A percentile compares a stretch with the other conserved stretches of the same genome.
These are phyloP conservation scores for Phytophthora palmivora DNA, from an alignment of 352 stramenopile genomes.

Conservation along the genomic window DNA sequence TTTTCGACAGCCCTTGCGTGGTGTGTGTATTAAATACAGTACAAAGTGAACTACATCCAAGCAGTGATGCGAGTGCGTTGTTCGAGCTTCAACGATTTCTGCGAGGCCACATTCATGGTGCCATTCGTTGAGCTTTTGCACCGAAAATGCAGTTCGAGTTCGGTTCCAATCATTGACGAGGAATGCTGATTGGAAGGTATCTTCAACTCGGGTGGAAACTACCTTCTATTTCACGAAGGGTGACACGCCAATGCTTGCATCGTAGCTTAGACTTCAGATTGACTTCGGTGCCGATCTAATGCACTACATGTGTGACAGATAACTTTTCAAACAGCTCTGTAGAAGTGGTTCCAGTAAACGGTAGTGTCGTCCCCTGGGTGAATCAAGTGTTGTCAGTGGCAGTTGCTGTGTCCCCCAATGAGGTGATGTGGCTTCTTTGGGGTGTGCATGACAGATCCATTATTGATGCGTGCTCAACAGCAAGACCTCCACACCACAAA, in stretches of 20 bases:
- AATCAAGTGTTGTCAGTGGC: too few species aligned
- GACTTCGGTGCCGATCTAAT: too few species aligned
- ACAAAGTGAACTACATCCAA: neutral
- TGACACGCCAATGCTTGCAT: too few species aligned
- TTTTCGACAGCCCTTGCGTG: too few species aligned
- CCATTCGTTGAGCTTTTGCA: slow-evolving; percentile 17
- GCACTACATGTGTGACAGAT: neutral
- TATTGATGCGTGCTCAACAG: neutral
- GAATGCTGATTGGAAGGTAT: slow-evolving; percentile 6
- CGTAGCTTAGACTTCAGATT: too few species aligned
- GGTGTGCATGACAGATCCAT: neutral
- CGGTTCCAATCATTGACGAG: neutral
- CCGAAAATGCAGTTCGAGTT: slow-evolving; percentile 4
- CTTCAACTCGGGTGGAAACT: neutral
- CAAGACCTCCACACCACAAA: neutral
- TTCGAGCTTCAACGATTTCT: slow-evolving; percentile 19
- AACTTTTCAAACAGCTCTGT: neutral
- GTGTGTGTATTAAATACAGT: too few species aligned
- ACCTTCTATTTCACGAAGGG: too few species aligned
- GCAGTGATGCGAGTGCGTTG: neutral
- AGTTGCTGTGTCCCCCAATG: too few species aligned
- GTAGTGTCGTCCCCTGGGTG: neutral
- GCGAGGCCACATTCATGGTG: too few species aligned
- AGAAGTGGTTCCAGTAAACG: neutral
- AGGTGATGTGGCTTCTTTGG: neutral